Base-by-base conservation (phyloP, 306 rosid genomes). In the Quercus suber region DNA sequence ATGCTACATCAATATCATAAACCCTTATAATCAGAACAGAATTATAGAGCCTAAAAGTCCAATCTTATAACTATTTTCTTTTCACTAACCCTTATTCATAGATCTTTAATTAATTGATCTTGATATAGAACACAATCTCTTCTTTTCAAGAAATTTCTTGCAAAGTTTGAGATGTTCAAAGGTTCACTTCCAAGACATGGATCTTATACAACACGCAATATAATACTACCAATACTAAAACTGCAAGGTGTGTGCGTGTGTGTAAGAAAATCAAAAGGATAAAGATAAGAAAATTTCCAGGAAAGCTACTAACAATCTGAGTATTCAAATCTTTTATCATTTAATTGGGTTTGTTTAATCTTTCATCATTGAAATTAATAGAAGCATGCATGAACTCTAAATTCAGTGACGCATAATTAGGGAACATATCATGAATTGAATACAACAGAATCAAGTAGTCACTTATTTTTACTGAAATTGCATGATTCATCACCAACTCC, bases 21-120 rank as follows among this genome's bases (percentile, higher is more conserved):
- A 25, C 33, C 53, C 53, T 49, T 60, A 23, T 60, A 30, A 28
- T 27, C 19, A 17, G 33, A 6, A 10, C 31, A 18, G 71, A 17
- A 8, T 25, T 30, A 3, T 13, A 10, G 14, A 52, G 3, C 60
- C 35, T 15, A 14, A 25, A 14, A 21, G n/a, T 23, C 25, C 25
- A 43, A 49, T 55, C 43, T 7, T 73, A 7, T 8, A 41, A 41
- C 14, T 18, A 55, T 56, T 58, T 45, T 41, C 25, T 20, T 11
- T n/a, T 73, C 59, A 28, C 77, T 55, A 84, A 77, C 78, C 90
- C 84, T 83, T 83, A 52, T 73, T 80, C 65, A 37, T 53, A 27
- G 56, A 63, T 37, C 35, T 18, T 6, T 4, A 57, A 41, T 72
- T 6, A 49, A 41, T 72, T 64, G 63, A 71, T 52, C 77, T 75